Evolutionary conservation across 169 alveolate genomes (phyloP).

Genomic region (Amoebophrya sp.): DNA sequence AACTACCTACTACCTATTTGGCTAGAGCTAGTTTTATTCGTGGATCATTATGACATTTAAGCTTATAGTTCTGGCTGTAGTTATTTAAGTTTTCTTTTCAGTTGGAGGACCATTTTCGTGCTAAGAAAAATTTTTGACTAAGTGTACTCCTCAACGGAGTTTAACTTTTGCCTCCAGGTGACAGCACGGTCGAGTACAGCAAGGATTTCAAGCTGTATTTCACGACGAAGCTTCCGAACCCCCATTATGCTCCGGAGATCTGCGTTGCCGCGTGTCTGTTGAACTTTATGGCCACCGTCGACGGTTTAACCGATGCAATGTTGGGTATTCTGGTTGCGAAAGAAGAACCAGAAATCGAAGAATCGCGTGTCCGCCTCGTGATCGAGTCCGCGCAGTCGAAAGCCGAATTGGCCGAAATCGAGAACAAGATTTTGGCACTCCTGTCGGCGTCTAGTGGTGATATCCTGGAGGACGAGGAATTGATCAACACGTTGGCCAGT

Average conservation of each 20-base stretch:
- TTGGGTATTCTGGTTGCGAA: constrained; percentile 77
- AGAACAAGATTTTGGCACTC: constrained; percentile 73
- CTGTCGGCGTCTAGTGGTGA: constrained; percentile 62
- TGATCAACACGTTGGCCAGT: constrained; percentile 78
- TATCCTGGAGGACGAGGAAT: constrained; percentile 84
- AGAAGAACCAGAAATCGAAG: constrained; percentile 85
- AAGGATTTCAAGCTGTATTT: constrained; percentile 84
- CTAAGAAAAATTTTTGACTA: too few relatives aligned
- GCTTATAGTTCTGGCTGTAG: background rate
- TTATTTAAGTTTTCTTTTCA: background rate
- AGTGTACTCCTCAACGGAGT: too few relatives aligned
- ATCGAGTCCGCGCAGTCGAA: constrained; percentile 71
- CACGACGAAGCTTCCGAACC: constrained; percentile 91
- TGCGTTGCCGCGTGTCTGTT: constrained; percentile 70
- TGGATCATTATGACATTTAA: background rate
- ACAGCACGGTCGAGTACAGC: constrained; percentile 80
- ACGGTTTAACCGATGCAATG: constrained; percentile 85
- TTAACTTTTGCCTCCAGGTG: too few relatives aligned
- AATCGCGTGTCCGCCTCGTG: constrained; percentile 57
- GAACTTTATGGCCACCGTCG: constrained; percentile 47
- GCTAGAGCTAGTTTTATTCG: background rate
- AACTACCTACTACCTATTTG: background rate
- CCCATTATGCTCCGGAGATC: constrained; percentile 91
- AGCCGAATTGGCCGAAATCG: constrained; percentile 67
- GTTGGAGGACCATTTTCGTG: constrained; percentile 46